These are phyloP conservation scores for Pseudogymnoascus sp. DNA, from an alignment of 2,329 filamentous ascomycete genomes.

Conservation along the genomic window DNA sequence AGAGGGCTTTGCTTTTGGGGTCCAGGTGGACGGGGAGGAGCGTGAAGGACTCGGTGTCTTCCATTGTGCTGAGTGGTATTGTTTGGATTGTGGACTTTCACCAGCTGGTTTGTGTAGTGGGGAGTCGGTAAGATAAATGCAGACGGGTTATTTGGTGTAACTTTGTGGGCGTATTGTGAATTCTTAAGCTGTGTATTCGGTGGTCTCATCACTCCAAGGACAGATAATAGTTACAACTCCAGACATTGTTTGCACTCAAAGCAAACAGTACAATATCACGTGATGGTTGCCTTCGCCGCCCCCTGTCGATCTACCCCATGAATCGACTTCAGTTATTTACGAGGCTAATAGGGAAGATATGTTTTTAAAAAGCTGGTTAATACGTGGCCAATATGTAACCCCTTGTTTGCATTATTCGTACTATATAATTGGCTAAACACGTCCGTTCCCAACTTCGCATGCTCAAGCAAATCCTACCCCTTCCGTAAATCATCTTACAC, in stretches of 20 bases:
- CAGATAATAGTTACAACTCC: constrained; percentile 5
- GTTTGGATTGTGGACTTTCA: not conserved
- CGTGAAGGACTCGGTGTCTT: constrained; percentile 66
- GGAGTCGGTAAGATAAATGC: not conserved
- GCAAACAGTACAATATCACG: not conserved
- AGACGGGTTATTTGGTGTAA: not conserved
- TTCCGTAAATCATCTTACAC: not conserved
- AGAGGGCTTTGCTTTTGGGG: constrained; percentile 70
- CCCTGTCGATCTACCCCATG: not conserved
- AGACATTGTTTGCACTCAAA: not conserved
- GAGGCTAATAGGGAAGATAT: not conserved
- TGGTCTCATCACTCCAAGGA: constrained; percentile 4
- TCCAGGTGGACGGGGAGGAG: constrained; percentile 77
- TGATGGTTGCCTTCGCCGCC: not conserved
- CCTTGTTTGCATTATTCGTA: not conserved
- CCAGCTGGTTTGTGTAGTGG: not conserved
- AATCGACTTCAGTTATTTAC: not conserved
- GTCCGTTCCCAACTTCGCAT: not conserved
- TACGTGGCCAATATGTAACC: not conserved
- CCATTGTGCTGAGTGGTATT: constrained; percentile 34
- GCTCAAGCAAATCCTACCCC: not conserved
- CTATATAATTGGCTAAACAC: not conserved
- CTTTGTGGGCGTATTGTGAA: not conserved
- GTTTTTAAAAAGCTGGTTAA: not conserved
- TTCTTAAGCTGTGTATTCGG: not conserved